phyloP scores from a whole-genome alignment of 2,329 filamentous ascomycete species.

The Phialophora chinensis region DNA sequence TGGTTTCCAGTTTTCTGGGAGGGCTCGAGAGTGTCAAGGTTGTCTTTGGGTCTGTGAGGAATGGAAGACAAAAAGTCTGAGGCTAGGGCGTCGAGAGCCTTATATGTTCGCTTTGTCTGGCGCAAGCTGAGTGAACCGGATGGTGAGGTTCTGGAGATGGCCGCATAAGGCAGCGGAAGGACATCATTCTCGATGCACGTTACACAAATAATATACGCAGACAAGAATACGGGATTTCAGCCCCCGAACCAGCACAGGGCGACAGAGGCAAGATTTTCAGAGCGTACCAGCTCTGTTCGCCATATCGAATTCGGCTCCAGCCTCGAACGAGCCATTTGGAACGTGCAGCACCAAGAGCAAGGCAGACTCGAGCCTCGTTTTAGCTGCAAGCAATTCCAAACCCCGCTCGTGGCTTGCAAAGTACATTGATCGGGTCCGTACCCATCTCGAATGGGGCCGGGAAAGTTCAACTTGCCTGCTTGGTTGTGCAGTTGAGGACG shows the following conservation, averaged over 20 bases:
- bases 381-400: background rate
- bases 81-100: background rate
- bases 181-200: background rate
- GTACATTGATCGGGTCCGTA: background rate
- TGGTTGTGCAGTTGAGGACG: background rate
- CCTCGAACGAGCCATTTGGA: background rate
- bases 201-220: background rate
- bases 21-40: background rate
- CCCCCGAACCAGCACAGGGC: background rate
- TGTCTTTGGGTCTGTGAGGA: background rate
- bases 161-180: background rate
- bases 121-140: background rate
- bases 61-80: background rate
- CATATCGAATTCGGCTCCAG: background rate
- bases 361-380: conserved; percentile 4
- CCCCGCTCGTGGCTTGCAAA: background rate
- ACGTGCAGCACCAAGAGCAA: background rate
- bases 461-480: background rate
- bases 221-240: background rate
- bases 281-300: background rate
- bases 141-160: background rate
- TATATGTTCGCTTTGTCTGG: background rate
- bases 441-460: background rate
- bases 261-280: background rate
- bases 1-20: background rate